Conservation (phyloP, 78 protist species). For the Dictyostelium capitatum region DNA sequence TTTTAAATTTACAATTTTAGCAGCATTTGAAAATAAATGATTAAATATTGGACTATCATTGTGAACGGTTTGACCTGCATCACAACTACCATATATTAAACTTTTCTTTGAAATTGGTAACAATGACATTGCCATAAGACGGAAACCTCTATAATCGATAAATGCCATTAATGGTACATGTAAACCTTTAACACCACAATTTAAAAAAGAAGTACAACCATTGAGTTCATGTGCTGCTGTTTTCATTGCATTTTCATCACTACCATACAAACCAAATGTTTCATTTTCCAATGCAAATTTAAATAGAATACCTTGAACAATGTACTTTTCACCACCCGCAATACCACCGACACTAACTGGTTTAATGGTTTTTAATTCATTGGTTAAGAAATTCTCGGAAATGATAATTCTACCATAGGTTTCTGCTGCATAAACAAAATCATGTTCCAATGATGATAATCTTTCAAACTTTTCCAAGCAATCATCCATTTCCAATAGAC, state of each 20-base stretch:
- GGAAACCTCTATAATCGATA: constrained; percentile 84
- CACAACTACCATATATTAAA: constrained; percentile 77
- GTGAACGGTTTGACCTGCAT: constrained; percentile 82
- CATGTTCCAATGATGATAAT: constrained; percentile 46
- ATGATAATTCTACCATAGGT: constrained; percentile 77
- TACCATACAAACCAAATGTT: constrained; percentile 76
- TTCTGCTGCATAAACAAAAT: constrained; percentile 82
- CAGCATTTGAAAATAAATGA: constrained; percentile 43
- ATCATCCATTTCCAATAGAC: constrained; percentile 71
- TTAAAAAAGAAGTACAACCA: constrained; percentile 73
- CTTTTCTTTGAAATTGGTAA: constrained; percentile 69
- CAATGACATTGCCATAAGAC: constrained; percentile 76
- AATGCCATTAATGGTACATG: constrained; percentile 85
- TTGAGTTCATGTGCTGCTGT: constrained; percentile 83
- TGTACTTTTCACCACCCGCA: constrained; percentile 88
- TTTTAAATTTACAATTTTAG: constrained; percentile 77
- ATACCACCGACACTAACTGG: constrained; percentile 87
- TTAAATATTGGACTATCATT: constrained; percentile 67
- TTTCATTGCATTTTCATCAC: constrained; percentile 86
- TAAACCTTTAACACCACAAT: constrained; percentile 73
- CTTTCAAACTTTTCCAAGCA: constrained; percentile 64
- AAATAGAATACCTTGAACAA: constrained; percentile 84
- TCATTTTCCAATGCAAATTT: constrained; percentile 85
- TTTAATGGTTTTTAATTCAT: constrained; percentile 71
- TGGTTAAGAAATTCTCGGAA: constrained; percentile 70